Conservation (phyloP, 495 filamentous ascomycete genomes). For the Podospora tetraspora region DNA sequence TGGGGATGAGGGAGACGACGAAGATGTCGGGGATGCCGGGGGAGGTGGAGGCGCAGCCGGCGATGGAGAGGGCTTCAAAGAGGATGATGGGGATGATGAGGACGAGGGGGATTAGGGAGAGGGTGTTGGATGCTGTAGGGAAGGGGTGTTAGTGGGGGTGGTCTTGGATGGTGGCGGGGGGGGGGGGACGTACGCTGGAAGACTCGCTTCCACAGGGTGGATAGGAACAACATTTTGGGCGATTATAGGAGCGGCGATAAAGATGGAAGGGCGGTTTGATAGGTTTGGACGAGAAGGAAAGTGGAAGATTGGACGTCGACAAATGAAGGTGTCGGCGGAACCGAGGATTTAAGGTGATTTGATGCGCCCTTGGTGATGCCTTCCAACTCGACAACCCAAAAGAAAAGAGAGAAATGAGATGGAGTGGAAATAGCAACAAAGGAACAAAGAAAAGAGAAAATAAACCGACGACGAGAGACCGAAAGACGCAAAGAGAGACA, state of each 20-base stretch:
- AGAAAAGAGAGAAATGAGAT: constrained; percentile 4
- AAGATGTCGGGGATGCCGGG: constrained; percentile 29
- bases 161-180: background rate
- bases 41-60: constrained; percentile 28
- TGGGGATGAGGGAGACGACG: constrained; percentile 25
- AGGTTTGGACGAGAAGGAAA: background rate
- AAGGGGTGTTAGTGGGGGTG: constrained; percentile 14
- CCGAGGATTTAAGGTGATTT: background rate
- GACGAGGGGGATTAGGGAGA: constrained; percentile 18
- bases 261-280: background rate
- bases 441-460: constrained; percentile 6
- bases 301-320: constrained; percentile 19
- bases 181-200: constrained; percentile 13
- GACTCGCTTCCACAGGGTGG: constrained; percentile 16
- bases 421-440: constrained; percentile 1
- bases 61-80: constrained; percentile 27
- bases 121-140: constrained; percentile 2
- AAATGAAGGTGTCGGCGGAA: constrained; percentile 4
- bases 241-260: background rate
- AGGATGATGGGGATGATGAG: constrained; percentile 27
- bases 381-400: background rate
- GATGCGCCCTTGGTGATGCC: background rate
- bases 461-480: constrained; percentile 1
- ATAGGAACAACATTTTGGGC: constrained; percentile 12
- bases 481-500: background rate